A percentile compares a stretch with the other conserved stretches of the same genome.
phyloP scores from a whole-genome alignment of 2,329 filamentous ascomycete species.

The Diaporthe australafricana region DNA sequence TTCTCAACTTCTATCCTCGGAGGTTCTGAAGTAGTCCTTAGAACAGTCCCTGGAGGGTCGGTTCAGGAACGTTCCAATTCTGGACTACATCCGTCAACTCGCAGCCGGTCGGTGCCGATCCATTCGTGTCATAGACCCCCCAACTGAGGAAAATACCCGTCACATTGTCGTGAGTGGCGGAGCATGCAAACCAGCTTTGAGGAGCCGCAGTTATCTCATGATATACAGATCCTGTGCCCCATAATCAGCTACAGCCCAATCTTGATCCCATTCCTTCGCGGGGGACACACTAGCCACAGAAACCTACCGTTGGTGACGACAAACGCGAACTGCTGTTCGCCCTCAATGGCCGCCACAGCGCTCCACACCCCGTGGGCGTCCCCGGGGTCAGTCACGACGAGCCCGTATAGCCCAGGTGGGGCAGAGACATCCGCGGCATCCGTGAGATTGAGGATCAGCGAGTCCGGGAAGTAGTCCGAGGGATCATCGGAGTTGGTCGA shows the following conservation, averaged over 20 bases:
- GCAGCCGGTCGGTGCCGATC: constrained; percentile 13
- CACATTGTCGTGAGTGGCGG: neutral
- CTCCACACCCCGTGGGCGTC: constrained; percentile 5
- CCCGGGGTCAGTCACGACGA: constrained; percentile 4
- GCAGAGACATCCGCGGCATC: neutral
- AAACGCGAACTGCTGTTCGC: constrained; percentile 30
- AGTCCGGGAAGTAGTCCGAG: neutral
- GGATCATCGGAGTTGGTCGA: neutral
- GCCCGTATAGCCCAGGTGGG: constrained; percentile 16
- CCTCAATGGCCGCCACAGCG: neutral
- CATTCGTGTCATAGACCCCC: constrained; percentile 7
- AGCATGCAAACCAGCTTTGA: constrained; percentile 33
- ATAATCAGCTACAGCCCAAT: neutral
- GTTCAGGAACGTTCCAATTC: neutral
- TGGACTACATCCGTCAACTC: constrained; percentile 4
- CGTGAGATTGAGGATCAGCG: constrained; percentile 30
- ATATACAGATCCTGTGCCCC: neutral
- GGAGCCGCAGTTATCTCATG: constrained; percentile 24
- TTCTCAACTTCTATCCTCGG: neutral
- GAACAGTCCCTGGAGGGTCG: too few relatives aligned
- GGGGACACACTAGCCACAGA: too few relatives aligned
- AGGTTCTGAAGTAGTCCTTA: neutral
- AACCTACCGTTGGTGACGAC: constrained; percentile 7
- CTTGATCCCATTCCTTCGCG: fast-evolving
- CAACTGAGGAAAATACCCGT: constrained; percentile 29